phyloP scores from a whole-genome alignment of 2,329 filamentous ascomycete genomes.

The Xylariaceae sp. region DNA sequence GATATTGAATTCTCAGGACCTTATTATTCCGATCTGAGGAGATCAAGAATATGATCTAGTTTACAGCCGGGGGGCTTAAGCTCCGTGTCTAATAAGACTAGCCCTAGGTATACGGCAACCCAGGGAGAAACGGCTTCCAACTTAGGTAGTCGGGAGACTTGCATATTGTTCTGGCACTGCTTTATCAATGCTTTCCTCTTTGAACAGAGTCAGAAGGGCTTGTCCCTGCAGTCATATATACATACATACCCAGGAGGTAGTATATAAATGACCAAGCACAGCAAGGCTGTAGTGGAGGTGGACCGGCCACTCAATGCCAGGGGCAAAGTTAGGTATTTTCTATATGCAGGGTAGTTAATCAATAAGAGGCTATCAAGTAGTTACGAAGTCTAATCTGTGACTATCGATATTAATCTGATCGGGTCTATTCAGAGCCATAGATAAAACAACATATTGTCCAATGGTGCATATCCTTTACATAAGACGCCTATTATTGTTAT shows the following conservation, averaged over 20 bases:
- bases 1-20: too few species aligned
- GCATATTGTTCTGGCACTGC: constrained; percentile 15
- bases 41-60: too few species aligned
- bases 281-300: neutral
- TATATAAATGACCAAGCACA: neutral
- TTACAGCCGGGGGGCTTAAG: too few species aligned
- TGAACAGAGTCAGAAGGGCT: neutral
- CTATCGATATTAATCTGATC: too few species aligned
- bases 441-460: neutral
- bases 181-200: neutral
- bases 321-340: too few species aligned
- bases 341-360: neutral
- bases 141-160: constrained; percentile 3
- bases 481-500: too few species aligned
- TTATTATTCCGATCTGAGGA: too few species aligned
- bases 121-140: too few species aligned
- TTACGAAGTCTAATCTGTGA: too few species aligned
- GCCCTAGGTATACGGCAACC: neutral
- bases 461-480: neutral
- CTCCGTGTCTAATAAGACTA: neutral
- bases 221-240: neutral
- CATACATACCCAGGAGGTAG: neutral
- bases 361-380: neutral
- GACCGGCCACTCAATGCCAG: neutral
- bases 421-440: neutral